Percentiles rank a stretch among this genome's conserved stretches.
Conservation (phyloP, 352 stramenopile species). For the Globisporangium mamillatum region DNA sequence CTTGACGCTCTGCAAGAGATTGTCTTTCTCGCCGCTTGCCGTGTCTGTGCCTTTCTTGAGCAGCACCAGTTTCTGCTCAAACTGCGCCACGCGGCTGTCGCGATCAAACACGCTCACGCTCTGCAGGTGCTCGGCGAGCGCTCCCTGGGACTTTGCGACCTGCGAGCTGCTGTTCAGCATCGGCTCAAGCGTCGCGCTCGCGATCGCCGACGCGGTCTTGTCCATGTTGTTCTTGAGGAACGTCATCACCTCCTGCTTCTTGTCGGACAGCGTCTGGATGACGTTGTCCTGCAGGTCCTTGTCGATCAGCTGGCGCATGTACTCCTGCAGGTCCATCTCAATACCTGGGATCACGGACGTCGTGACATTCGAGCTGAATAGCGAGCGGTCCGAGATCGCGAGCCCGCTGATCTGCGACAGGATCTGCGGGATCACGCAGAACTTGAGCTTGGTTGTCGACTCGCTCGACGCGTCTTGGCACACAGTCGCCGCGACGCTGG, state of each 20-base stretch:
- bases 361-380: constrained; percentile 2
- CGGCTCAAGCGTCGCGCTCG: neutral
- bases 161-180: neutral
- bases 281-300: neutral
- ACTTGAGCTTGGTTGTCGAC: neutral
- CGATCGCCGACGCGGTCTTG: neutral
- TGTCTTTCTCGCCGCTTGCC: neutral
- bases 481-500: neutral
- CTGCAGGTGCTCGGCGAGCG: constrained; percentile 3
- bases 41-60: neutral
- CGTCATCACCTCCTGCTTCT: neutral
- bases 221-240: constrained; percentile 5
- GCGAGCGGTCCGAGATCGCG: constrained; percentile 2
- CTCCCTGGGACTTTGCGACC: neutral
- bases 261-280: constrained; percentile 1
- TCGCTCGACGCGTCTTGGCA: neutral
- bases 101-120: constrained; percentile 2
- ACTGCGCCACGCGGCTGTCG: neutral
- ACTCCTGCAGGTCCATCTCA: constrained; percentile 4
- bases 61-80: constrained; percentile 2
- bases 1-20: neutral
- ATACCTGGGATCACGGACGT: constrained; percentile 5
- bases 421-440: constrained; percentile 6
- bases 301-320: constrained; percentile 3
- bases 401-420: constrained; percentile 5